Base-by-base conservation (phyloP, 2,329 filamentous ascomycete genomes). In the Aspergillus fumigatus region DNA sequence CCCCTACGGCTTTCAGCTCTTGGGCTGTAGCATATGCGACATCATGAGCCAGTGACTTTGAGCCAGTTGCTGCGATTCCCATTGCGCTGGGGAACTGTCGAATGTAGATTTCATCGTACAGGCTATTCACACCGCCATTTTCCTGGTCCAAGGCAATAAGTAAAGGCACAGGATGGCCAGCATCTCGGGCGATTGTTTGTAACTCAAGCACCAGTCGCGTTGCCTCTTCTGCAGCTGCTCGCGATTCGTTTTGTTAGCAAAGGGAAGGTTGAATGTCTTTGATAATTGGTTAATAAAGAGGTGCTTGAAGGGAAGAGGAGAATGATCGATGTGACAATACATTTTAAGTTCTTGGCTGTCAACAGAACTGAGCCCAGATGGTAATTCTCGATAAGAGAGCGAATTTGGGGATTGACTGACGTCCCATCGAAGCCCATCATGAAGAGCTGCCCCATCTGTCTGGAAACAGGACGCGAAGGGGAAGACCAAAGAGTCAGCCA, bases 51-150 rank as follows among this genome's bases (percentile, higher is more conserved):
- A 97, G 79, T 10, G 94, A 86, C 38, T 87, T 87, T 10, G 88
- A 92, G 25, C 92, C 91, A 4, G 92, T 92, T 23, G 94, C 94
- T n/a, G 93, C 92, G 59, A 97, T 83, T 11, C 92, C 93, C 93
- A 99, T 97, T 60, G 93, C 90, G 68, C 92, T 96, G 8, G 94
- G 94, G 65, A 96, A 99, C 71, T 97, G 94, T 63, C 91, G 92
- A 64, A 97, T 93, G 71, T 92, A 94, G 68, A 94, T 90, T 65
- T 96, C 92, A 72, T 97, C 93, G 68, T 95, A 97, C 2, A 97
- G 82, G 75, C 91, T 96, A 77, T 97, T 97, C 72, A 97, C 93
- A 3, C 93, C 92, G 62, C 94, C 94, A 84, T 99, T 97, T 73
- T 99, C 94, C 72, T 99, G 94, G 70, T 97, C 94, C 40, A 97